Base-by-base conservation (phyloP, 2,329 filamentous ascomycete genomes). In the Aspergillus proliferans region DNA sequence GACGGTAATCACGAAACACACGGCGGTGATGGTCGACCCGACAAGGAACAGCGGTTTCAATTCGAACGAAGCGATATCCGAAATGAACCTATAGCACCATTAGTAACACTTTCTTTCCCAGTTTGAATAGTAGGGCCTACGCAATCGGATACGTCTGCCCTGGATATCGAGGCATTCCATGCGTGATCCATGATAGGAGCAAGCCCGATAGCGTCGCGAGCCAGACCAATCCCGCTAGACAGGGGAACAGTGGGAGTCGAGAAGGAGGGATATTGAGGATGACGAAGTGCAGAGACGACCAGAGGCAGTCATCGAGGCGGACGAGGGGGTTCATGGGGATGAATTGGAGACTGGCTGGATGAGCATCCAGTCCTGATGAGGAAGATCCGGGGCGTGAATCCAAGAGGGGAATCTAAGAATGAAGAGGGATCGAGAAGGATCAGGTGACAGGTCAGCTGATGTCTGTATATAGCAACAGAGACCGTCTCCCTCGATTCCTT, bases 11-110 rank as follows among this genome's bases (percentile, higher is more conserved):
- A 55, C 33, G 34, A 59, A 58, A 5, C 56, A 54, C 21, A 58
- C 48, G 24, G 53, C 55, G 9, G 57, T 58, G 18, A 58, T 52
- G 12, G 57, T 53, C 9, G 57, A 43, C 2, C 57, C 57, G 14
- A 58, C 46, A 3, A 59, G 53, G 19, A 59, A 59, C n/a, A 59
- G 48, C 18, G 57, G 53, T 18, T 58, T 59, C 4, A 58, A 36
- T 38, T 59, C 55, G 30, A 58, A 59, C 7, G 57, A 56, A 2
- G 57, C 57, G 9, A 59, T 58, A 26, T 59, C 57, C 8, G 57
- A 59, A 22, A 59, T 58, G 42, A 59, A 59, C 21, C 56, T 58
- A 30, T 21, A 14, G 28, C 28, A 6, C 19, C 38, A 4, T 40
- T 15, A 40, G 36, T 8, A 15, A 10, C n/a, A 15, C 14, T 2